These are phyloP conservation scores for Lupinus albus DNA, from an alignment of 306 rosid species.

Conservation along the genomic window DNA sequence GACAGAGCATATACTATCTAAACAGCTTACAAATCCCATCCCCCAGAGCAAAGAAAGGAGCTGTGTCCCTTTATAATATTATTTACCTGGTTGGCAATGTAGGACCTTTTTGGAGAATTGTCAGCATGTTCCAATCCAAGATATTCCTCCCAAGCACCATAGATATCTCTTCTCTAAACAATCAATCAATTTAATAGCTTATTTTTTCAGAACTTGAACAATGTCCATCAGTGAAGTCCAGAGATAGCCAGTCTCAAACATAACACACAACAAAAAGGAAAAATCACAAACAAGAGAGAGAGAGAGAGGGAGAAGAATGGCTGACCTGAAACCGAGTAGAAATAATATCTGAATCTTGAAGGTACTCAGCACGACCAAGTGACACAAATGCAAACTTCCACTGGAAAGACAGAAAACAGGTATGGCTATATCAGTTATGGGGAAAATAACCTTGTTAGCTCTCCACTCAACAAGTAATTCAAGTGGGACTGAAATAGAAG, in stretches of 20 bases:
- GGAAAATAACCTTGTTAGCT: not conserved
- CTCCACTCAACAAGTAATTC: not conserved
- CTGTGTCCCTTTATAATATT: not conserved
- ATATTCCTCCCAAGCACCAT: constrained; percentile 98
- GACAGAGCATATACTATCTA: not conserved
- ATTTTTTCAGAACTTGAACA: not conserved
- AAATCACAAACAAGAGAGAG: not conserved
- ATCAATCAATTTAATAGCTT: constrained; percentile 17
- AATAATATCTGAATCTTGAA: constrained; percentile 73
- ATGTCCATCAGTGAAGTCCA: not conserved
- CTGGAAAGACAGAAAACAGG: constrained; percentile 42
- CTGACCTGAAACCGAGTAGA: constrained; percentile 86
- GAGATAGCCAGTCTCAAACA: not conserved
- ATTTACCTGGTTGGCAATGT: constrained; percentile 74
- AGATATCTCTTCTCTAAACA: constrained; percentile 77
- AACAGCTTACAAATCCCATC: not conserved
- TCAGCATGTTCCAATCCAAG: constrained; percentile 95
- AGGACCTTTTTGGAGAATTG: constrained; percentile 72
- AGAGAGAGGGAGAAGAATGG: not conserved
- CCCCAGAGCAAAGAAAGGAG: not conserved
- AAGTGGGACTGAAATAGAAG: not conserved
- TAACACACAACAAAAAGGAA: constrained; percentile 19
- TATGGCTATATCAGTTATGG: constrained; percentile 1
- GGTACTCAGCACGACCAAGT: constrained; percentile 89
- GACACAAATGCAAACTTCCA: constrained; percentile 96